These are phyloP conservation scores for Cladosporium sp. DNA, from an alignment of 2,329 filamentous ascomycete species.

Conservation along the genomic window DNA sequence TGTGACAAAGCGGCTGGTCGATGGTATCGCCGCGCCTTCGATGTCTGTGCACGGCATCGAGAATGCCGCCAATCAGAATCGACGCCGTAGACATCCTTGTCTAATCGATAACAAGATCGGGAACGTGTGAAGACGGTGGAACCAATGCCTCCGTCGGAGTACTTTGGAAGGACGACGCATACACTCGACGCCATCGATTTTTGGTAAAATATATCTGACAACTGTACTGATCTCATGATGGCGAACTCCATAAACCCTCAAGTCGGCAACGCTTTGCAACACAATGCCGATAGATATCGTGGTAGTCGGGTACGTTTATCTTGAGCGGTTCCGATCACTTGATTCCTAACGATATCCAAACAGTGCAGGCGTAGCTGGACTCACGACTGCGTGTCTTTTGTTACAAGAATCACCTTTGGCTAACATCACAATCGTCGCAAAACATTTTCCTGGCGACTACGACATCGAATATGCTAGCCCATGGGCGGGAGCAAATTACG, in stretches of 20 bases:
- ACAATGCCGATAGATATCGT: not conserved
- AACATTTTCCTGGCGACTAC: conserved; percentile 86
- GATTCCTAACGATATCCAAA: not conserved
- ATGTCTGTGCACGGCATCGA: not conserved
- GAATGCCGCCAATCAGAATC: not conserved
- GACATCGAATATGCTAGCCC: conserved; percentile 82
- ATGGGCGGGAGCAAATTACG: conserved; percentile 77
- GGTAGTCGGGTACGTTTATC: conserved; percentile 35
- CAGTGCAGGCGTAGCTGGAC: conserved; percentile 60
- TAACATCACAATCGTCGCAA: conserved; percentile 68
- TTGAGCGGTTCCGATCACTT: not conserved
- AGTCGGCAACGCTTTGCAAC: not conserved
- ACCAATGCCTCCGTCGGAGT: not conserved
- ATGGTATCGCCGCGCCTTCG: not conserved
- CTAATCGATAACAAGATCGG: not conserved
- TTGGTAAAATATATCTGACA: not conserved
- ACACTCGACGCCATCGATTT: not conserved
- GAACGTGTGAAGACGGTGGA: not conserved
- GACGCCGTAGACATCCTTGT: not conserved
- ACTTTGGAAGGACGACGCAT: not conserved
- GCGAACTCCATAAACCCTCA: not conserved
- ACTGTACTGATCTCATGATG: not conserved
- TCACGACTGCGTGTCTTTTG: conserved; percentile 62
- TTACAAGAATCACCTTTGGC: conserved; percentile 49
- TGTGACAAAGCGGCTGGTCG: not conserved